Evolutionary conservation across 345 rosid species (phyloP), one percentile per base, ranked within the genome.

Genomic region (Jatropha curcas): DNA sequence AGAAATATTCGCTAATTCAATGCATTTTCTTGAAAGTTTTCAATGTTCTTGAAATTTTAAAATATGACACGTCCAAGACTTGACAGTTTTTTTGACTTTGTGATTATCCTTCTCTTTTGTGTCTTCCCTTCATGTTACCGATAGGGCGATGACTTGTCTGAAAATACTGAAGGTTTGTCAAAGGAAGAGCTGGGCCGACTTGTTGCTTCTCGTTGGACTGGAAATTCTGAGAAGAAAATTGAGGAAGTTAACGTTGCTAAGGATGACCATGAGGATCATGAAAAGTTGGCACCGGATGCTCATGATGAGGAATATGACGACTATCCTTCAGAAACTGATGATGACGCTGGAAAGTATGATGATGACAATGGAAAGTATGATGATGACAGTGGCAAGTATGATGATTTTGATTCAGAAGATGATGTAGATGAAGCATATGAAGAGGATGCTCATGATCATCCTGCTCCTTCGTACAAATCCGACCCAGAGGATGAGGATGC

Each of bases 201-300:
- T 76, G 88, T 96, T 79, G 98, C 95, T 41, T 96, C 98, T 77
- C 97, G 98, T 45, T 96, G 99, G 99, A 93, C 99, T 2, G 93
- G 99, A 74, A 86, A 76, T 60, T 71, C 84, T 31, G 90, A 87
- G 67, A 84, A 84, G 81, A 77, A 85, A 76, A 58, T 77, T 16
- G 79, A 72, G 77, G 74, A 64, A 68, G 66, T 22, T 52, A 83
- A 77, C 46, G 86, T 27, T 71, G 60, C 67, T 37, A 67, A 75
- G 68, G 76, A 74, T 27, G 63, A 76, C 60, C 84, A 83, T 77
- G 82, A 82, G 73, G 80, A 62, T 71, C 84, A 79, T 70, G 96
- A 89, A 59, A 89, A 85, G 55, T 62, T 67, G 12, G 81, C 84
- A 19, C 76, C 74, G 34, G 79, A 85, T 63, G 67, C 71, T 39